Evolutionary conservation across 2,329 filamentous ascomycete genomes (phyloP).

Genomic region (Trichophyton equinum): DNA sequence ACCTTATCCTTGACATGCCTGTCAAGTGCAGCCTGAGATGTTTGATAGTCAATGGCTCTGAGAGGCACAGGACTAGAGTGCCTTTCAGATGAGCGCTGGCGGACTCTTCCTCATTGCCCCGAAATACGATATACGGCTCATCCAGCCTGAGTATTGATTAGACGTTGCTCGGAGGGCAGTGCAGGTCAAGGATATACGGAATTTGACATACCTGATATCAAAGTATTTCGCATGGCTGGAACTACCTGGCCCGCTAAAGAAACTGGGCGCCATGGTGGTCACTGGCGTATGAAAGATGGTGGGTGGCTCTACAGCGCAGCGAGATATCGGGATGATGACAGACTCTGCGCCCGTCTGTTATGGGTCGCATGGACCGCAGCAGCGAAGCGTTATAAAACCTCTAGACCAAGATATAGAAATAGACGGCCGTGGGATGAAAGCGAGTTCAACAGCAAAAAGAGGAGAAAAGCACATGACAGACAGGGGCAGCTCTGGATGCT

Average conservation of each 20-base stretch:
- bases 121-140: conserved; percentile 66
- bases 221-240: conserved; percentile 38
- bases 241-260: conserved; percentile 31
- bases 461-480: neutral
- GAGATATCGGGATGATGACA: neutral
- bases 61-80: conserved; percentile 59
- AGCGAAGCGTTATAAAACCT: neutral
- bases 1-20: conserved; percentile 58
- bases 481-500: neutral
- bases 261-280: conserved; percentile 33
- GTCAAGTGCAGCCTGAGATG: conserved; percentile 60
- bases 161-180: conserved; percentile 1
- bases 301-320: neutral
- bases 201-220: conserved; percentile 33
- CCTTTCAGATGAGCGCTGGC: conserved; percentile 64
- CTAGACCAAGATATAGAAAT: neutral
- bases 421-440: neutral
- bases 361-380: neutral
- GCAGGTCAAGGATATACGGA: conserved; percentile 3
- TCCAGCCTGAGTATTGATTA: conserved; percentile 42
- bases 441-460: neutral
- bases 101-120: conserved; percentile 62
- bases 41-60: conserved; percentile 56
- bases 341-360: neutral
- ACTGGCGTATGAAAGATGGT: neutral